phyloP scores from a whole-genome alignment of 2,329 filamentous ascomycete species.

The Onygenales sp. region DNA sequence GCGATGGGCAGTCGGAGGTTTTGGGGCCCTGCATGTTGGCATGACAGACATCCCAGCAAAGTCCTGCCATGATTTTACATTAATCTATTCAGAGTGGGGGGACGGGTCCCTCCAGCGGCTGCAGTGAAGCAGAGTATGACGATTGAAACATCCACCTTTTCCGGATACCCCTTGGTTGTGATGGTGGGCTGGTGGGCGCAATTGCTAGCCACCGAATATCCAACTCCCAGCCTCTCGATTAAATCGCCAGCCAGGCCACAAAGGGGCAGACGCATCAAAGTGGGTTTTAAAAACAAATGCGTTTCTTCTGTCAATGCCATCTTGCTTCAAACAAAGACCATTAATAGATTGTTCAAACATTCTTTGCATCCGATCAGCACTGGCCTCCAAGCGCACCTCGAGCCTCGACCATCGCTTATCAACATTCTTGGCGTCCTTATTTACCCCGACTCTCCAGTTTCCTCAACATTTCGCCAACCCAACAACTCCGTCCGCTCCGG shows the following conservation, averaged over 20 bases:
- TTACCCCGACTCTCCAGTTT: background rate
- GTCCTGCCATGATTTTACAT: background rate
- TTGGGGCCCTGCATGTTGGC: too few species aligned
- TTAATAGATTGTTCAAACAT: background rate
- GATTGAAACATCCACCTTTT: background rate
- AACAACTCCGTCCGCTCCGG: background rate
- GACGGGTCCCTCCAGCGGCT: background rate
- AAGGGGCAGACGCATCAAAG: background rate
- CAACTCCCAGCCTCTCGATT: slow-evolving; percentile 1
- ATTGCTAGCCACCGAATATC: background rate
- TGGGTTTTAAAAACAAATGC: background rate
- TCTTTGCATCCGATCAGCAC: background rate
- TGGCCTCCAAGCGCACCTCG: background rate
- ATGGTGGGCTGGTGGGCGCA: background rate
- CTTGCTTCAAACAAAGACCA: background rate
- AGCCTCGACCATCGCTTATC: background rate
- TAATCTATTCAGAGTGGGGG: background rate
- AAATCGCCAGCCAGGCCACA: background rate
- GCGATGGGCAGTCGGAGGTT: too few species aligned
- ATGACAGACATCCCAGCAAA: too few species aligned
- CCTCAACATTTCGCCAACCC: background rate
- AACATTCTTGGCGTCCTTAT: background rate
- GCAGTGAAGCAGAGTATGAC: background rate
- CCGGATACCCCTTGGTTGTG: background rate
- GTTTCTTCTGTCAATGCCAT: background rate